These are phyloP conservation scores for Mikania micrantha DNA, from an alignment of 129 eudicot genomes.

Conservation along the genomic window DNA sequence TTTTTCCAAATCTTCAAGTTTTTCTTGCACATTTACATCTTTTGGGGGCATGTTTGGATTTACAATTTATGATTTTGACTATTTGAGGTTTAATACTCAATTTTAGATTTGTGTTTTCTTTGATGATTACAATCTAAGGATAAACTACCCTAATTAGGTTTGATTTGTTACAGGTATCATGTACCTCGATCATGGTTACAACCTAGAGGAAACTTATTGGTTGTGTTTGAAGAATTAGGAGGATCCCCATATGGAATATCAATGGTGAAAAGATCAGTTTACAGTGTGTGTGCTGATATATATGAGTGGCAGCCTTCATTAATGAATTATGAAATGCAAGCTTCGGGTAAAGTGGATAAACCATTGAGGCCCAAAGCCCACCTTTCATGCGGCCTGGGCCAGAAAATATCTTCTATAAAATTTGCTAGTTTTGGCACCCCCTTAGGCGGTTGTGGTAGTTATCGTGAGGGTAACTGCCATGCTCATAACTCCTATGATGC, in stretches of 20 bases:
- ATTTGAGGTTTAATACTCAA: not conserved
- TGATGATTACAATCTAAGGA: too few relatives aligned
- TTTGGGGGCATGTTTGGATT: not conserved
- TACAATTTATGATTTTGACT: not conserved
- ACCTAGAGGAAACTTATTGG: slow-evolving; percentile 84
- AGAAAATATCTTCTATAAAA: slow-evolving; percentile 81
- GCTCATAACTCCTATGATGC: slow-evolving; percentile 87
- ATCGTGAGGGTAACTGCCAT: slow-evolving; percentile 79
- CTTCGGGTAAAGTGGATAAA: slow-evolving; percentile 67
- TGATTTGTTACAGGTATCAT: slow-evolving; percentile 65
- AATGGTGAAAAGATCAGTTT: slow-evolving; percentile 62
- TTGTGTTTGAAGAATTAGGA: slow-evolving; percentile 90
- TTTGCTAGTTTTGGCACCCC: slow-evolving; percentile 99
- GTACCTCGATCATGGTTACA: slow-evolving; percentile 90
- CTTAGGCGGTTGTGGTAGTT: slow-evolving; percentile 81
- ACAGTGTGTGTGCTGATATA: slow-evolving; percentile 87
- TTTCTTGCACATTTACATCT: not conserved
- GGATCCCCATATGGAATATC: slow-evolving; percentile 78
- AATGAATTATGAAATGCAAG: slow-evolving; percentile 65
- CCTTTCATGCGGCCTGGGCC: slow-evolving; percentile 78
- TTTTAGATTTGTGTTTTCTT: too few relatives aligned
- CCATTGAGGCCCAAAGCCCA: slow-evolving; percentile 97
- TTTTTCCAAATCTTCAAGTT: not conserved
- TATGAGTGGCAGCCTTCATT: slow-evolving; percentile 91
- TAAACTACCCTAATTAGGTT: not conserved